Percentiles rank a stretch among this genome's conserved stretches.
phyloP scores from a whole-genome alignment of 257 asterid species.

The Salvia miltiorrhiza region DNA sequence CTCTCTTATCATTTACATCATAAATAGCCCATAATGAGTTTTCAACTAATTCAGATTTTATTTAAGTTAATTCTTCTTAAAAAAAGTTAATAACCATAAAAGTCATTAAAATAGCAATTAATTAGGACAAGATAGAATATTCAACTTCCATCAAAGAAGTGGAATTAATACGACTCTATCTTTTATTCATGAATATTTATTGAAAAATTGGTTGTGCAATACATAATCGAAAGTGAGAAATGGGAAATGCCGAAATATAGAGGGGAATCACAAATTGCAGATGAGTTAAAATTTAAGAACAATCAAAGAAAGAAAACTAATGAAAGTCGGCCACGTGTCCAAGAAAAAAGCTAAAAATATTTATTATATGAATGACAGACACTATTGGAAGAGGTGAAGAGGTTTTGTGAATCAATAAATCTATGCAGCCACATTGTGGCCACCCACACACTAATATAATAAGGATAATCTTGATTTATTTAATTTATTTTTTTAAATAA shows the following conservation, averaged over 20 bases:
- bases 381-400: slow-evolving; percentile 30
- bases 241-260: neutral
- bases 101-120: neutral
- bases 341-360: neutral
- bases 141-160: neutral
- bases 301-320: slow-evolving; percentile 21
- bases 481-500: no score
- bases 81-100: neutral
- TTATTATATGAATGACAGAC: neutral
- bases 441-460: no score
- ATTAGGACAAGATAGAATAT: neutral
- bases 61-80: no score
- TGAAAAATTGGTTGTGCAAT: neutral
- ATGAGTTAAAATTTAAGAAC: slow-evolving; percentile 13
- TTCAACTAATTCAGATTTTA: neutral
- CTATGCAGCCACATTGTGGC: no score
- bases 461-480: no score
- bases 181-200: neutral
- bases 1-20: neutral
- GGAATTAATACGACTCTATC: neutral
- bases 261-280: neutral
- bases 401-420: no score
- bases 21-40: neutral
- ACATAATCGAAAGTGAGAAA: no score
- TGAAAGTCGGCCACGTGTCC: neutral